phyloP scores from a whole-genome alignment of 2,329 filamentous ascomycete genomes.

The Domatiomyces globalis region DNA sequence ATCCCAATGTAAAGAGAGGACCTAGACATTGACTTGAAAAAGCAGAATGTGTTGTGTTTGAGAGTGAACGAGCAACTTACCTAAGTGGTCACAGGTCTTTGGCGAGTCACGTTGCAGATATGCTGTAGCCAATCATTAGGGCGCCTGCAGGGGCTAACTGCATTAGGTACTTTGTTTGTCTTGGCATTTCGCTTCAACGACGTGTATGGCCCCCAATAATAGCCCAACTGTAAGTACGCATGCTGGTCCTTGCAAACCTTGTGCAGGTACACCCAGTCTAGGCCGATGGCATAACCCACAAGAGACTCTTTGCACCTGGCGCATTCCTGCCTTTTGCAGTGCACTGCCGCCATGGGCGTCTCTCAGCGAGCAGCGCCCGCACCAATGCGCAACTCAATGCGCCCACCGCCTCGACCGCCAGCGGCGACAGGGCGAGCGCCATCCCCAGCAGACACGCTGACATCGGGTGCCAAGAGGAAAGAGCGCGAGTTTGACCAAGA shows the following conservation, averaged over 20 bases:
- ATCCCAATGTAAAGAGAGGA: too few relatives aligned
- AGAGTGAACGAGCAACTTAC: neutral
- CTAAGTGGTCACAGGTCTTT: neutral
- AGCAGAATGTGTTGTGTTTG: too few relatives aligned
- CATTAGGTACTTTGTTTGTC: neutral
- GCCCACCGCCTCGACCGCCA: conserved; percentile 38
- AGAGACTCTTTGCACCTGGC: neutral
- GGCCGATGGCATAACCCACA: neutral
- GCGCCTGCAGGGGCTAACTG: neutral
- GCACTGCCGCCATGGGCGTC: neutral
- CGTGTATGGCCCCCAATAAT: too few relatives aligned
- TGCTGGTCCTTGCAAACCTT: neutral
- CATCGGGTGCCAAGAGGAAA: conserved; percentile 66
- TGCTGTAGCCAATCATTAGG: neutral
- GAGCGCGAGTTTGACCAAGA: conserved; percentile 68
- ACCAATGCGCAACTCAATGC: conserved; percentile 36
- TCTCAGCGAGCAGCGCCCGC: conserved; percentile 17
- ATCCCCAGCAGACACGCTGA: conserved; percentile 58
- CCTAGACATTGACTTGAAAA: neutral
- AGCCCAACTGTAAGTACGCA: neutral
- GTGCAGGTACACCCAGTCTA: neutral
- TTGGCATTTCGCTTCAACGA: neutral
- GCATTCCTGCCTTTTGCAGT: neutral
- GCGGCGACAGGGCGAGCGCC: conserved; percentile 40
- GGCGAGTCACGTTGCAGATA: neutral